A percentile compares a stretch with the other conserved stretches of the same genome.
phyloP scores from a whole-genome alignment of 441 rosid species.

The Mallotus japonicus region DNA sequence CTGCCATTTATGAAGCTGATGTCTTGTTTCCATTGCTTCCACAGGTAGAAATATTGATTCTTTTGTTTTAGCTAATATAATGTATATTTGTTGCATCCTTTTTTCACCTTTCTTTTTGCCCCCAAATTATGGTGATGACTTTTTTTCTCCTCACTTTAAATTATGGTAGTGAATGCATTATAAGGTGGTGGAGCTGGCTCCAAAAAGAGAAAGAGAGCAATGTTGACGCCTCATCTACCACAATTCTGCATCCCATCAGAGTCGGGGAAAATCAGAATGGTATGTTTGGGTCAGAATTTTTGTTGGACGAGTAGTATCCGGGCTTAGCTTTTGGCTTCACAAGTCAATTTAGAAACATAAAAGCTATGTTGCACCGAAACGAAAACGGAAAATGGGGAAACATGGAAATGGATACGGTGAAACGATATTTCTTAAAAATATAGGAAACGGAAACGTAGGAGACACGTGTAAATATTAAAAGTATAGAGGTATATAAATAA shows the following conservation, averaged over 20 bases:
- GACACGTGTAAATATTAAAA: no score
- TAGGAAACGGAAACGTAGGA: no score
- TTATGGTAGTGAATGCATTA: constrained; percentile 71
- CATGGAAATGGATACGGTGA: no score
- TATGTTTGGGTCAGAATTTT: constrained; percentile 20
- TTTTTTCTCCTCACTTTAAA: constrained; percentile 18
- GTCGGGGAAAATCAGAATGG: constrained; percentile 38
- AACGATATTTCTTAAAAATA: no score
- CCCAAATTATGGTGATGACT: neutral
- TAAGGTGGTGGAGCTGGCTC: constrained; percentile 89
- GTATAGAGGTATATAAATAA: no score
- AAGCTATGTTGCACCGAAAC: no score
- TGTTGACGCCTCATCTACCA: constrained; percentile 26
- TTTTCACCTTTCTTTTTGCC: neutral
- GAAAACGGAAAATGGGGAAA: no score
- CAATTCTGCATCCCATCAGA: constrained; percentile 22
- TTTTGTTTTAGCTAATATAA: constrained; percentile 4
- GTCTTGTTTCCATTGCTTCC: constrained; percentile 96
- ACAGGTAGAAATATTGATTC: constrained; percentile 45
- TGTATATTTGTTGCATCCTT: neutral
- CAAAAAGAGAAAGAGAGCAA: constrained; percentile 44
- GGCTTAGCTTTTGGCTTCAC: neutral
- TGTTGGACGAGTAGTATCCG: neutral
- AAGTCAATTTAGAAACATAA: neutral
- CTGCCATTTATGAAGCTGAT: constrained; percentile 91